Evolutionary conservation across 108 stramenopile species (phyloP), one percentile per base, ranked within the genome.

Genomic region (Skeletonema menzelii): DNA sequence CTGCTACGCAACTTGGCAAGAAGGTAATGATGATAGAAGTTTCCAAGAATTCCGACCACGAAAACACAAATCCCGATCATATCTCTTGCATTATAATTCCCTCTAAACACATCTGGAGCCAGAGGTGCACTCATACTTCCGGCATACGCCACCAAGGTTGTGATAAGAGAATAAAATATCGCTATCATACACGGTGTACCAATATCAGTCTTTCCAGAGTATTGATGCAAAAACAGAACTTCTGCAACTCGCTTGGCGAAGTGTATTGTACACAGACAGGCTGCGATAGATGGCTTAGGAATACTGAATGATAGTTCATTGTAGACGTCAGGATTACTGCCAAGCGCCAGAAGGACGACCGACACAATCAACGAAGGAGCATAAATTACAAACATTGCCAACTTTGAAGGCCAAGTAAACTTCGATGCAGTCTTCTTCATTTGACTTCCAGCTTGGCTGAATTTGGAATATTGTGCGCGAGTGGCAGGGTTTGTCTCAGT

Each of bases 21-120:
- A 11, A 91, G 76, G 38, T 69, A 79, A 55, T 91, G 89, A 82
- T 91, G 87, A 60, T 87, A 88, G 27, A 88, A 85, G 49, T 91
- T 91, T 19, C 89, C 89, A 8, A 74, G 15, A 8, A 77, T 34
- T 31, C 89, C 89, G 30, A 85, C 55, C 2, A 32, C 67, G 55
- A 88, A 91, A 10, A 87, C 12, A n/a, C 20, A 37, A 3, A 58
- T 27, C 2, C 68, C 80, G 12, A 81, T 11, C 8, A 56, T 27
- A 8, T 17, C 49, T 17, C 27, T 38, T 46, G 19, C 22, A 31
- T 49, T 11, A 22, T 53, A 2, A 7, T 53, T 22, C 8, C 20
- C 19, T 24, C n/a, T 8, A 53, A 53, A 53, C 2, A 68, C 17
- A 37, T 34, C 35, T 14, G 32, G 30, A 49, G 65, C 40, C 8